These are phyloP conservation scores for Colletotrichum phormii DNA, from an alignment of 2,329 filamentous ascomycete genomes.

Conservation along the genomic window DNA sequence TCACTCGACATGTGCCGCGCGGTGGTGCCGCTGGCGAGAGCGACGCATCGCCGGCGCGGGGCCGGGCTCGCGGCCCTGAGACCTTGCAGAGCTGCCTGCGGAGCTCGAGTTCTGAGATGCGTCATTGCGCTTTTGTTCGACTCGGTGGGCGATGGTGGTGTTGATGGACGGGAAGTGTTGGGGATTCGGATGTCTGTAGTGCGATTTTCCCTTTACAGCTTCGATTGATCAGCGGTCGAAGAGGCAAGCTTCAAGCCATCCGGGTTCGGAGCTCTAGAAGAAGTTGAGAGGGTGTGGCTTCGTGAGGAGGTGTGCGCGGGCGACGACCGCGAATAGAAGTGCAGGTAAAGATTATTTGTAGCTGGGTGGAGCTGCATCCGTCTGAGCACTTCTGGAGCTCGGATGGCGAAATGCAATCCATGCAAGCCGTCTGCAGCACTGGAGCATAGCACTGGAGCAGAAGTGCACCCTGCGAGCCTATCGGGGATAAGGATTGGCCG, in stretches of 20 bases:
- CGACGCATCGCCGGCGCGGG: slow-evolving; percentile 31
- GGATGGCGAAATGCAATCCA: slow-evolving; percentile 32
- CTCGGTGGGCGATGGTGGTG: neutral
- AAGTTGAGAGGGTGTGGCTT: neutral
- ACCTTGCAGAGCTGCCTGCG: slow-evolving; percentile 46
- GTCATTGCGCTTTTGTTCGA: slow-evolving; percentile 42
- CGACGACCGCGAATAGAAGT: neutral
- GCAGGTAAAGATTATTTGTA: slow-evolving; percentile 24
- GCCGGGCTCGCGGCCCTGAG: slow-evolving; percentile 39
- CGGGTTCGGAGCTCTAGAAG: slow-evolving; percentile 5
- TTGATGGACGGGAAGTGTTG: neutral
- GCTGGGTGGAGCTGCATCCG: slow-evolving; percentile 24
- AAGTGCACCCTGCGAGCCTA: slow-evolving; percentile 8
- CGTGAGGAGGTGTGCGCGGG: neutral
- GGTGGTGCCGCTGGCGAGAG: slow-evolving; percentile 8
- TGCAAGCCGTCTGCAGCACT: slow-evolving; percentile 7
- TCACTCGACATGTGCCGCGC: slow-evolving; percentile 40
- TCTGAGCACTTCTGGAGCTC: slow-evolving; percentile 36
- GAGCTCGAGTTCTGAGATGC: slow-evolving; percentile 47
- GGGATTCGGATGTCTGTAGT: neutral
- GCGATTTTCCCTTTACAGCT: neutral
- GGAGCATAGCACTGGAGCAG: slow-evolving; percentile 20
- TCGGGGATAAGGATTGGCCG: slow-evolving; percentile 37
- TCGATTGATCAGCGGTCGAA: neutral
- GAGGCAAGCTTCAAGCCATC: neutral